Conservation (phyloP, 306 rosid species). For the Hippophae gyantsensis region DNA sequence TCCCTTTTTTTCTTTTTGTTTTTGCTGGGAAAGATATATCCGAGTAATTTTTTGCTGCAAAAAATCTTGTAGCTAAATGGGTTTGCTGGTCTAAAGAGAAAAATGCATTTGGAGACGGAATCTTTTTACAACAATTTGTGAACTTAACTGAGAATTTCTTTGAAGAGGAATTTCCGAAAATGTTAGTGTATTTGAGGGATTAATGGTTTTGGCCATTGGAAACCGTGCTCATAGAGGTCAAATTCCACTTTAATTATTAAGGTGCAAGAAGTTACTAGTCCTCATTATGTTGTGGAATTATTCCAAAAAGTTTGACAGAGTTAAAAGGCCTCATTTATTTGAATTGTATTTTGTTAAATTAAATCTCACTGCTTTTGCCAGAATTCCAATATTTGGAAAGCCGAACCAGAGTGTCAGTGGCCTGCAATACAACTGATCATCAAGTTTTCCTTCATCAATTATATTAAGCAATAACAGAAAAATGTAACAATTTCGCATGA, state of each 20-base stretch:
- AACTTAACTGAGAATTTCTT: neutral
- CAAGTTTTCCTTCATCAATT: constrained; percentile 12
- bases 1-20: too few relatives aligned
- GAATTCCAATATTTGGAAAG: constrained; percentile 11
- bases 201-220: constrained; percentile 54
- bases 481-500: constrained; percentile 22
- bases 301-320: constrained; percentile 15
- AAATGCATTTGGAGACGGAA: too few relatives aligned
- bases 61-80: too few relatives aligned
- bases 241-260: constrained; percentile 50
- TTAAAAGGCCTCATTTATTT: constrained; percentile 1
- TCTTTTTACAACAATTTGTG: too few relatives aligned
- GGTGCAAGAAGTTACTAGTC: constrained; percentile 29
- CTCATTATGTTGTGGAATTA: constrained; percentile 30
- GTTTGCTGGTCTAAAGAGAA: too few relatives aligned
- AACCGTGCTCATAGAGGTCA: constrained; percentile 53
- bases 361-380: neutral
- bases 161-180: constrained; percentile 53
- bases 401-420: neutral
- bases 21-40: too few relatives aligned
- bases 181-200: constrained; percentile 37
- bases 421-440: constrained; percentile 10
- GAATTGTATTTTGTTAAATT: constrained; percentile 6
- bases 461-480: constrained; percentile 11
- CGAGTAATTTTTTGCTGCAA: too few relatives aligned